Base-by-base conservation (phyloP, 2,329 filamentous ascomycete genomes). In the Apiospora rasikravindrae region DNA sequence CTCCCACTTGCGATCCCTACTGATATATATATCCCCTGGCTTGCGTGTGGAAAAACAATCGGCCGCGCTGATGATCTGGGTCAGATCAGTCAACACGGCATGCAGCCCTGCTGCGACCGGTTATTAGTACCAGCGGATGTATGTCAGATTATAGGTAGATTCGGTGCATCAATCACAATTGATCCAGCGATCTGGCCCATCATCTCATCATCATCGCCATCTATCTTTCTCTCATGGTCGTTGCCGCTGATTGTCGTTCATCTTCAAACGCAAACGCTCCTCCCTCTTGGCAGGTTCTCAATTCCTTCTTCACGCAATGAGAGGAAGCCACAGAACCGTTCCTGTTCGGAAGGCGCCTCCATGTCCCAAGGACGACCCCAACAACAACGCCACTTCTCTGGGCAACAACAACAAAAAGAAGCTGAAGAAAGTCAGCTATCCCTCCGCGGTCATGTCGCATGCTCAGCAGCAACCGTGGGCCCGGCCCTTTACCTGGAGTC, bases 401-500 rank as follows among this genome's bases (percentile, higher is more conserved):
- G 47, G n/a, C 47, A 24, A 24, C 16, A 37, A 40, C 19, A 37
- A 40, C 22, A 64, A n/a, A 22, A 40, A 40, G 8, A 64, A 40
- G 19, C 1, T n/a, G 33, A 64, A 64, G 57, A 61, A 61, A 24
- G 4, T 33, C 33, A 40, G 40, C 8, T 8, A 4, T n/a, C 19
- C 57, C 10, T n/a, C 57, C 57, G 14, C 3, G 5, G 16, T 22
- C 29, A 40, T 64, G 57, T 40, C 57, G 57, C 57, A 19, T 64
- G 33, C 19, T n/a, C 57, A 64, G 57, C 53, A 57, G 45, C 68
- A 29, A 16, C 14, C 16, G 22, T 71, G 67, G 67, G 71, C 71
- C 4, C 29, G 40, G 7, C 26, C 49, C n/a, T 40, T 69, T n/a
- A 67, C 69, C 40, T 71, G 71, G 71, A 68, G 69, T 2, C 26